These are phyloP conservation scores for Cryptosporidium felis DNA, from an alignment of 169 alveolate genomes.

Conservation along the genomic window DNA sequence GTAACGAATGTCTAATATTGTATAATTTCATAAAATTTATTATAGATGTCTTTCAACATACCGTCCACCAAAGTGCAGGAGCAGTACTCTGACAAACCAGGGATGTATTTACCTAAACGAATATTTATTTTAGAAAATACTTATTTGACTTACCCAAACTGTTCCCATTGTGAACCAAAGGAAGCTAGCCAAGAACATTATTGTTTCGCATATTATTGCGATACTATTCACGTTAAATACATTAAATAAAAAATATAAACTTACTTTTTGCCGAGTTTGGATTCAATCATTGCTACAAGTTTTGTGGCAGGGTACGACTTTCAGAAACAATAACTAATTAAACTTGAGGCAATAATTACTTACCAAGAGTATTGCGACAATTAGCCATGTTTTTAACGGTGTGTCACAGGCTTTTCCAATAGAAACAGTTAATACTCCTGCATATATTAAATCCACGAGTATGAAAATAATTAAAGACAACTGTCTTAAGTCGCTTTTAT, in stretches of 20 bases:
- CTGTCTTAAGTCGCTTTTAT: slow-evolving; percentile 44
- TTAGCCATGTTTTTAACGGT: slow-evolving; percentile 61
- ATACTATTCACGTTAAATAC: slow-evolving; percentile 1
- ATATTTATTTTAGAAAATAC: not conserved
- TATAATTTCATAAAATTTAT: not conserved
- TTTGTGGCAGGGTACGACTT: slow-evolving; percentile 68
- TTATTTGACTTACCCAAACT: slow-evolving; percentile 58
- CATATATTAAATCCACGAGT: slow-evolving; percentile 20
- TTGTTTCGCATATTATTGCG: slow-evolving; percentile 41
- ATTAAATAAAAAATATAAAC: not conserved
- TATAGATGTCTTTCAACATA: slow-evolving; percentile 12
- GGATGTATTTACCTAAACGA: slow-evolving; percentile 52
- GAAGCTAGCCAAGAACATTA: slow-evolving; percentile 33
- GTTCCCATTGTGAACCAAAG: slow-evolving; percentile 71
- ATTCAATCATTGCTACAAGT: slow-evolving; percentile 7
- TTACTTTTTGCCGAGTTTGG: slow-evolving; percentile 53
- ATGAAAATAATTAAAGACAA: slow-evolving; percentile 42
- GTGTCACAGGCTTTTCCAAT: slow-evolving; percentile 57
- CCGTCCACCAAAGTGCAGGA: slow-evolving; percentile 71
- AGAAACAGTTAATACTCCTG: slow-evolving; percentile 33
- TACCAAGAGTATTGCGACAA: slow-evolving; percentile 65
- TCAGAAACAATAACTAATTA: not conserved
- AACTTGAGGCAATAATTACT: not conserved
- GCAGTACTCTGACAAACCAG: slow-evolving; percentile 64
- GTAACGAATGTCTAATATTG: slow-evolving; percentile 38